Base-by-base conservation (phyloP, 1,139 yeast genomes). In the Pneumocystis carinii region DNA sequence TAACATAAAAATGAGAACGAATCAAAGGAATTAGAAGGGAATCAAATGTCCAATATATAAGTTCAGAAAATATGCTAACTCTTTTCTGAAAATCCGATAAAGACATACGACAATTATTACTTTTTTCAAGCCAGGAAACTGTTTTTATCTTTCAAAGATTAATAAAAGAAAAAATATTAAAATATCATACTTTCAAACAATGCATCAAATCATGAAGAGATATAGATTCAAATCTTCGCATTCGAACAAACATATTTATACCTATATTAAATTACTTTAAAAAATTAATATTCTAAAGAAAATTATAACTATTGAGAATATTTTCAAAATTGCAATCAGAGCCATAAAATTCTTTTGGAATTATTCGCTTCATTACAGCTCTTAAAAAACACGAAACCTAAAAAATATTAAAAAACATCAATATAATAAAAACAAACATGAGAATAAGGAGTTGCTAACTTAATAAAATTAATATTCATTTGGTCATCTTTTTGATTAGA, bases 1-100 rank as follows among this genome's bases (percentile, higher is more conserved):
- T 83, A 2, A 86, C 83, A 70, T 86, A 85, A 77, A 90, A 90
- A 69, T 81, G 83, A 0, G 79, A 72, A 0, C 76, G 72, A 0
- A 87, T 67, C 0, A 88, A 67, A 15, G 76, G 77, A 7, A 79
- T 76, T 1, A 88, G 67, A 62, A 84, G 77, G 0, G 63, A 62
- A 0, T 75, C 69, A 61, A 86, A 80, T 2, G 86, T 65, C 96
- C 96, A 90, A 2, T 66, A 62, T 1, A 87, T 39, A 63, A 86
- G 81, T 4, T 71, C 69, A 0, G 70, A 64, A 19, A 83, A 72
- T n/a, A 79, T 67, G 0, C 64, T 57, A 60, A 68, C 66, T 15
- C 72, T 68, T 58, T 68, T 68, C 10, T 56, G 61, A 37, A 64
- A 66, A 36, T 70, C 72, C 3, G 66, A 64, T 38, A 62, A 48